A percentile compares a stretch with the other conserved stretches of the same genome.
phyloP scores from a whole-genome alignment of 768 basidiomycete species.

The Suillus americanus region DNA sequence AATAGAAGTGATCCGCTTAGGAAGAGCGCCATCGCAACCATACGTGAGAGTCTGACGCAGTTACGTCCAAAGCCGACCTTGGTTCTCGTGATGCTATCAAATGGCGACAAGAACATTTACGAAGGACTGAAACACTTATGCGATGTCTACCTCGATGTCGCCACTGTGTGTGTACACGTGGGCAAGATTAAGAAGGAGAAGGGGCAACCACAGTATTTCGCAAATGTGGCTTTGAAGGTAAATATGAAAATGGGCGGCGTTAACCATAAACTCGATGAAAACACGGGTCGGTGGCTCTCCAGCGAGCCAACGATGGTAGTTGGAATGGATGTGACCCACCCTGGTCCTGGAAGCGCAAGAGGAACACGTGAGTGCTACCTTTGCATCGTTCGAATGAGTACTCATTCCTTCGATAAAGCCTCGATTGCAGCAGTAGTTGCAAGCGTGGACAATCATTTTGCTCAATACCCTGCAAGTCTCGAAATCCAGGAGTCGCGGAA shows the following conservation, averaged over 20 bases:
- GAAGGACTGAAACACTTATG: constrained; percentile 52
- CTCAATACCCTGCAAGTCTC: constrained; percentile 51
- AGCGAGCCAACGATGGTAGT: constrained; percentile 50
- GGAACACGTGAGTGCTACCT: constrained; percentile 38
- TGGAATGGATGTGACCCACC: constrained; percentile 73
- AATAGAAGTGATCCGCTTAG: constrained; percentile 55
- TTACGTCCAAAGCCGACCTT: constrained; percentile 41
- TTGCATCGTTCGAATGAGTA: neutral
- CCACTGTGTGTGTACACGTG: constrained; percentile 74
- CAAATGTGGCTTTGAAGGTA: constrained; percentile 55
- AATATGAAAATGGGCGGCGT: constrained; percentile 58
- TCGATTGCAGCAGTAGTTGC: constrained; percentile 57
- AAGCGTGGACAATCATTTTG: constrained; percentile 42
- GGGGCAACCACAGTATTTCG: constrained; percentile 53
- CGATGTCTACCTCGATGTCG: constrained; percentile 46
- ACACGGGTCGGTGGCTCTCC: constrained; percentile 39
- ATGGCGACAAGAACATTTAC: constrained; percentile 47
- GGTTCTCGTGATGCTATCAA: constrained; percentile 48
- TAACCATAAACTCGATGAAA: constrained; percentile 45
- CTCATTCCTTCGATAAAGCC: constrained; percentile 22
- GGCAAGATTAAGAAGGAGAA: constrained; percentile 68
- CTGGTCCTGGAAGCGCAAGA: constrained; percentile 65
- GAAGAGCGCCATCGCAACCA: constrained; percentile 43
- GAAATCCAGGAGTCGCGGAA: constrained; percentile 59
- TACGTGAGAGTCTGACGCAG: constrained; percentile 41